Conservation (phyloP, 2,329 filamentous ascomycete genomes). For the Lasiodiplodia hormozganensis region DNA sequence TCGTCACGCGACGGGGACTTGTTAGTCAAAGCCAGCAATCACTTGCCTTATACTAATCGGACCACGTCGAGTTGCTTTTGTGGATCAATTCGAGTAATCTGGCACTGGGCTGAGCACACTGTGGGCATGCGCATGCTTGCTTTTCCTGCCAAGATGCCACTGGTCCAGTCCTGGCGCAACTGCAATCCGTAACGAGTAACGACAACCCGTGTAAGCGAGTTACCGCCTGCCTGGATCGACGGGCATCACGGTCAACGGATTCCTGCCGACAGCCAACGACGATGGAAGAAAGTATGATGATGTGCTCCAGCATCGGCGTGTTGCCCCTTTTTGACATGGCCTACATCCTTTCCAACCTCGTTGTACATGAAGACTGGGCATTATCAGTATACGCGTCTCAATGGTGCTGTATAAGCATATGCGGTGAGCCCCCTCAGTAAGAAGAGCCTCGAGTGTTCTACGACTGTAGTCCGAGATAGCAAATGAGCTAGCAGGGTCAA, state of each 20-base stretch:
- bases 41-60: conserved; percentile 1
- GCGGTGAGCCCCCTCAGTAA: conserved; percentile 19
- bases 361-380: background rate
- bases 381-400: conserved; percentile 10
- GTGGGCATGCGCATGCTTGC: background rate
- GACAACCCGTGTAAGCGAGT: background rate
- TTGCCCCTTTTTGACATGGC: conserved; percentile 1
- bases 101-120: background rate
- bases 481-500: background rate
- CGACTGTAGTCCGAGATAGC: background rate
- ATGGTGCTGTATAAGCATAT: background rate
- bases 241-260: conserved; percentile 9
- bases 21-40: conserved; percentile 1
- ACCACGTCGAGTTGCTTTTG: background rate
- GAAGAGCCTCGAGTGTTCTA: background rate
- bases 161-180: background rate
- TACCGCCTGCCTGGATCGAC: background rate
- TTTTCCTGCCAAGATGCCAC: background rate
- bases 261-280: background rate
- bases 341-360: background rate
- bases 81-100: background rate
- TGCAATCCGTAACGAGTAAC: conserved; percentile 23
- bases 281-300: background rate
- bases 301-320: conserved; percentile 11
- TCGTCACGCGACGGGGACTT: background rate